These are phyloP conservation scores for Podila epicladia DNA, from an alignment of 192 early-diverging fungal species.

Conservation along the genomic window DNA sequence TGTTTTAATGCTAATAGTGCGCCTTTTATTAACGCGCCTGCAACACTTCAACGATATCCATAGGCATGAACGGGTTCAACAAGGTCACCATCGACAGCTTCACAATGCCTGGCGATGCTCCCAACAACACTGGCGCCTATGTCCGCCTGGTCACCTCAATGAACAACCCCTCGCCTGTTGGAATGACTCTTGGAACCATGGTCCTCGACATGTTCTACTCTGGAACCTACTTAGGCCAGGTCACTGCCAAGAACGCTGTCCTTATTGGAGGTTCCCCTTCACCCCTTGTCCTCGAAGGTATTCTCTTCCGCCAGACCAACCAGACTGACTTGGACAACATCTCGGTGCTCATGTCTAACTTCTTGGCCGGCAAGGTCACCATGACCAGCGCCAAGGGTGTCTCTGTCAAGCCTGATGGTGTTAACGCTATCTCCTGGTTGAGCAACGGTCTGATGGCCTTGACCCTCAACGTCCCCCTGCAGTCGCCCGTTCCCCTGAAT, in stretches of 20 bases:
- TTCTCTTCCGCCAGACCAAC: slow-evolving; percentile 58
- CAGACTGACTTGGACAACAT: slow-evolving; percentile 55
- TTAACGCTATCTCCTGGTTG: slow-evolving; percentile 55
- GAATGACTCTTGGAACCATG: slow-evolving; percentile 65
- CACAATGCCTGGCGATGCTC: slow-evolving; percentile 61
- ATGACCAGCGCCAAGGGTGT: slow-evolving; percentile 60
- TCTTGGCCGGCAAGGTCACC: slow-evolving; percentile 56
- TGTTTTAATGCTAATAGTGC: too few relatives aligned
- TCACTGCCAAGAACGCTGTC: slow-evolving; percentile 54
- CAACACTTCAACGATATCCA: slow-evolving; percentile 13
- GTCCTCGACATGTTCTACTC: slow-evolving; percentile 57
- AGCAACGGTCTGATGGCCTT: slow-evolving; percentile 58
- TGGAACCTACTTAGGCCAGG: slow-evolving; percentile 59
- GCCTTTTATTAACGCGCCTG: not conserved
- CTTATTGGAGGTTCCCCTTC: slow-evolving; percentile 54
- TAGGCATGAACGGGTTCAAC: slow-evolving; percentile 62
- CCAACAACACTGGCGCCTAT: slow-evolving; percentile 60
- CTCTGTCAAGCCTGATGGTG: slow-evolving; percentile 57
- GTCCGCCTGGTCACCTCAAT: slow-evolving; percentile 62
- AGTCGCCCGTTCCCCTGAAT: slow-evolving; percentile 43
- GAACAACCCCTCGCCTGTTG: slow-evolving; percentile 63
- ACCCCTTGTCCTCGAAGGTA: slow-evolving; percentile 58
- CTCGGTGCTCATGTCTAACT: slow-evolving; percentile 60
- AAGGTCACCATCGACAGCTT: slow-evolving; percentile 61
- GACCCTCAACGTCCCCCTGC: slow-evolving; percentile 59